These are phyloP conservation scores for Hygrocybe punicea DNA, from an alignment of 768 basidiomycete species.

Conservation along the genomic window DNA sequence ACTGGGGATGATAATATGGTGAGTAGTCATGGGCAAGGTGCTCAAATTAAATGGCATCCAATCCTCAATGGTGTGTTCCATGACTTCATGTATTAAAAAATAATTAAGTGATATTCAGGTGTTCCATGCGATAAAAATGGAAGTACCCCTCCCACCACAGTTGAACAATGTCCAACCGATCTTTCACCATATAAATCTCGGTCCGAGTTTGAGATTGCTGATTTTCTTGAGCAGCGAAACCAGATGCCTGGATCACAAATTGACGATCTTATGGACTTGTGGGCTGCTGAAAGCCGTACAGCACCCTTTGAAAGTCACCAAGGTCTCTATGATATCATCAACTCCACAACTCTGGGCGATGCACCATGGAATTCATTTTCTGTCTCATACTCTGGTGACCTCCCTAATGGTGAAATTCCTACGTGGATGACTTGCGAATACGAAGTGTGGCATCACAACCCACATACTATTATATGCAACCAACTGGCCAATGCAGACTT, in stretches of 20 bases:
- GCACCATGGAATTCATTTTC: background rate
- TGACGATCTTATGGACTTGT: constrained; percentile 4
- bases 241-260: constrained; percentile 4
- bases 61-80: too few species aligned
- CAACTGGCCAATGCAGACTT: constrained; percentile 37
- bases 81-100: too few species aligned
- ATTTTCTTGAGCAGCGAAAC: background rate
- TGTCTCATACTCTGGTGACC: background rate
- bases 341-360: too few species aligned
- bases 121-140: background rate
- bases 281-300: background rate
- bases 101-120: too few species aligned
- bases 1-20: too few species aligned
- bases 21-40: too few species aligned
- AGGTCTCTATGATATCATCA: background rate
- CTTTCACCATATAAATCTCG: background rate
- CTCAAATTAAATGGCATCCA: too few species aligned
- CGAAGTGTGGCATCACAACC: constrained; percentile 35
- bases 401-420: background rate
- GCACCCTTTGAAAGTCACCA: background rate
- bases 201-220: background rate
- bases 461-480: constrained; percentile 25
- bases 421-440: constrained; percentile 32
- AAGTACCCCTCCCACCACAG: background rate
- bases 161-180: background rate